Evolutionary conservation across 2,329 filamentous ascomycete species (phyloP).

Genomic region (Orbilia oligospora): DNA sequence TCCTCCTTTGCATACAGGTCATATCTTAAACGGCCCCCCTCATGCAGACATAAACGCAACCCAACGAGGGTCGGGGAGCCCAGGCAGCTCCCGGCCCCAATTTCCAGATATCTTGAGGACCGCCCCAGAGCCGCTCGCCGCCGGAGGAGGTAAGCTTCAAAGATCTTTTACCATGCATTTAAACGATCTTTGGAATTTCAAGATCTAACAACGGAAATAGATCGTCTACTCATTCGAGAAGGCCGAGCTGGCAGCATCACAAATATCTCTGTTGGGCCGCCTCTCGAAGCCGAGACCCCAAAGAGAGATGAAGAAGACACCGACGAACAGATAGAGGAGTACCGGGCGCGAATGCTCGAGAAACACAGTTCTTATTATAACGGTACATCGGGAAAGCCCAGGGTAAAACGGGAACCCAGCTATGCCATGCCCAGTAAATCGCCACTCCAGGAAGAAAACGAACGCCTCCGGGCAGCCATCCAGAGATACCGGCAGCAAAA

Average conservation of each 20-base stretch:
- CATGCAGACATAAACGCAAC: slow-evolving; percentile 43
- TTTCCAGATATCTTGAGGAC: slow-evolving; percentile 56
- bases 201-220: slow-evolving; percentile 59
- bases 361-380: slow-evolving; percentile 59
- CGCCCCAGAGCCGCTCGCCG: slow-evolving; percentile 50
- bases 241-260: slow-evolving; percentile 58
- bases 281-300: slow-evolving; percentile 58
- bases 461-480: slow-evolving; percentile 53
- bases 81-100: slow-evolving; percentile 45
- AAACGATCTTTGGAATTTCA: slow-evolving; percentile 52
- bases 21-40: slow-evolving; percentile 46
- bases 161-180: slow-evolving; percentile 51
- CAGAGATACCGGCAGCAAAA: slow-evolving; percentile 59
- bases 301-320: slow-evolving; percentile 59
- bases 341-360: slow-evolving; percentile 57
- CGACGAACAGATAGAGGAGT: slow-evolving; percentile 59
- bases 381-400: slow-evolving; percentile 45
- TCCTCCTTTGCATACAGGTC: slow-evolving; percentile 49
- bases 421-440: slow-evolving; percentile 59
- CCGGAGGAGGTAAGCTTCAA: slow-evolving; percentile 60
- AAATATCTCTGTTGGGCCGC: slow-evolving; percentile 56
- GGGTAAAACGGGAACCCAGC: slow-evolving; percentile 57
- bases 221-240: slow-evolving; percentile 54
- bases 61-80: slow-evolving; percentile 50
- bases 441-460: slow-evolving; percentile 58